Conservation (phyloP, 2,329 filamentous ascomycete genomes). For the Cytospora schulzeri region DNA sequence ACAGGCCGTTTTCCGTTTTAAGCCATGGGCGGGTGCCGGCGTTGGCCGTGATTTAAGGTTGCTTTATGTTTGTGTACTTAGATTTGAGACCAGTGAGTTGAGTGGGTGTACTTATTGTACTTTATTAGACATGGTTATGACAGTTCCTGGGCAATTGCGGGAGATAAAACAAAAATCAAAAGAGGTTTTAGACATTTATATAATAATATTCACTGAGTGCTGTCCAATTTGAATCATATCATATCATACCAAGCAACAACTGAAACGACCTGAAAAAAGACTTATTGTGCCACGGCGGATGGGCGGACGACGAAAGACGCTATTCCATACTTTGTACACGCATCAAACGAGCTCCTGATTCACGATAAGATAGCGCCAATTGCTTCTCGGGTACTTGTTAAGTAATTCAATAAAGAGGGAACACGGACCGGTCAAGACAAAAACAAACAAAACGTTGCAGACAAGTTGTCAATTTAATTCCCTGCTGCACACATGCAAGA, state of each 20-base stretch:
- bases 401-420: background rate
- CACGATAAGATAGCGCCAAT: conserved; percentile 25
- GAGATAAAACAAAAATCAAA: conserved; percentile 8
- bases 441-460: background rate
- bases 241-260: background rate
- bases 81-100: conserved; percentile 1
- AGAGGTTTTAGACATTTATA: conserved; percentile 12
- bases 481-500: conserved; percentile 2
- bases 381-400: background rate
- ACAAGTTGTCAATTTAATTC: background rate
- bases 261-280: too few species aligned
- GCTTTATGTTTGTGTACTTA: background rate
- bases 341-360: background rate
- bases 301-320: background rate
- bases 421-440: background rate
- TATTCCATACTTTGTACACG: background rate
- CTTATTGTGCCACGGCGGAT: background rate
- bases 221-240: conserved; percentile 10
- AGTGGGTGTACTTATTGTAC: too few species aligned
- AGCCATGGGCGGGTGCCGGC: conserved; percentile 21
- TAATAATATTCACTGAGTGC: background rate
- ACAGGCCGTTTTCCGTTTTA: conserved; percentile 18
- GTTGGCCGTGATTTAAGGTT: conserved; percentile 26
- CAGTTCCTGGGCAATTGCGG: background rate
- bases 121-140: conserved; percentile 22